Percentiles rank a stretch among this genome's conserved stretches.
Conservation (phyloP, 2,329 filamentous ascomycete species). For the Penicillium digitatum region DNA sequence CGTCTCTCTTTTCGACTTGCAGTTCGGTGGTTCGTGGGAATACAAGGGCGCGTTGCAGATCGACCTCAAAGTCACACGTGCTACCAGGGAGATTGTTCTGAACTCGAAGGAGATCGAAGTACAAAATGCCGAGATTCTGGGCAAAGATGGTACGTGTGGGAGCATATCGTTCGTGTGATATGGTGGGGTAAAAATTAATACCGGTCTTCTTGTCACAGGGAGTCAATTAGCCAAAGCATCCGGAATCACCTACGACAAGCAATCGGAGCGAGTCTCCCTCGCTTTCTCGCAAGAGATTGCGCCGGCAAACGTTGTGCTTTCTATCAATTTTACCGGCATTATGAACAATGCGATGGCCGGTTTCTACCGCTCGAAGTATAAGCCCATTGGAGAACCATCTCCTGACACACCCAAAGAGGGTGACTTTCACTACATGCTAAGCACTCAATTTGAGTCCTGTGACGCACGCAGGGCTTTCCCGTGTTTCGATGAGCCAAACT, state of each 20-base stretch:
- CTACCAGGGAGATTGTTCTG: constrained; percentile 72
- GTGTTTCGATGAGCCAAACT: constrained; percentile 95
- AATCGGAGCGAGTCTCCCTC: constrained; percentile 77
- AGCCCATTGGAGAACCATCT: constrained; percentile 67
- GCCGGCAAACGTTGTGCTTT: constrained; percentile 63
- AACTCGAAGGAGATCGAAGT: constrained; percentile 84
- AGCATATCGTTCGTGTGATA: neutral
- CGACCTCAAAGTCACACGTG: constrained; percentile 65
- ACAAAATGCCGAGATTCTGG: constrained; percentile 50
- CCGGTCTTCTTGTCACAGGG: constrained; percentile 19
- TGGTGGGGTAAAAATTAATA: neutral
- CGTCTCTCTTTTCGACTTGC: constrained; percentile 74
- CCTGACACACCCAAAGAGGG: constrained; percentile 71
- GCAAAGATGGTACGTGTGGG: constrained; percentile 32
- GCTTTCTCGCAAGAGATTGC: constrained; percentile 69
- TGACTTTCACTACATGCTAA: constrained; percentile 70
- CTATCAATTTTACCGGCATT: constrained; percentile 71
- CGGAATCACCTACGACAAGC: constrained; percentile 73
- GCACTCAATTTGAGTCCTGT: constrained; percentile 95
- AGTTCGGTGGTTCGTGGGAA: constrained; percentile 66
- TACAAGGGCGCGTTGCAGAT: constrained; percentile 87
- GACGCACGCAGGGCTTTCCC: constrained; percentile 94
- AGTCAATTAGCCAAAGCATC: constrained; percentile 49
- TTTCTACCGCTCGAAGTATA: constrained; percentile 93
- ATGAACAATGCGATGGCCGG: constrained; percentile 91